Conservation (phyloP, 148 eudicot species). For the Chenopodium suecicum region DNA sequence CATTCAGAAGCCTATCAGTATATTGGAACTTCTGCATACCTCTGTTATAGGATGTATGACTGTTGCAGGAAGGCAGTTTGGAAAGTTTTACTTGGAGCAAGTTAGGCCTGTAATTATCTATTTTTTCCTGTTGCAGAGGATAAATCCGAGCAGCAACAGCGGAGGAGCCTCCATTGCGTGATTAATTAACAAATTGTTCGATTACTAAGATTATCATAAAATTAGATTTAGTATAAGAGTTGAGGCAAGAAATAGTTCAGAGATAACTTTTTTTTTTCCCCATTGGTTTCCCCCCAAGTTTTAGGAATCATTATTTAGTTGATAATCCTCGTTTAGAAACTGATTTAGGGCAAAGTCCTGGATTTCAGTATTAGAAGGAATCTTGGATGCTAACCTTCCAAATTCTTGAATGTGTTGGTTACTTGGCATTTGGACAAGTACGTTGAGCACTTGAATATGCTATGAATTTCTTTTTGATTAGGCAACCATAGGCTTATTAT, state of each 20-base stretch:
- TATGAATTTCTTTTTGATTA: background rate
- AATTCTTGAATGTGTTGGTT: background rate
- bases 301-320: background rate
- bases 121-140: slow-evolving; percentile 22
- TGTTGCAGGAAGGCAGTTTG: slow-evolving; percentile 2
- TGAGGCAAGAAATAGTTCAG: background rate
- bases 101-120: slow-evolving; percentile 8
- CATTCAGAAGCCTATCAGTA: background rate
- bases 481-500: background rate
- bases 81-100: background rate
- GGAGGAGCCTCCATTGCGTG: background rate
- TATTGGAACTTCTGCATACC: background rate
- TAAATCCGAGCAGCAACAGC: slow-evolving; percentile 10
- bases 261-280: background rate
- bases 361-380: slow-evolving; percentile 15
- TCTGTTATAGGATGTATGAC: background rate
- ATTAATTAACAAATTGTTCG: slow-evolving; percentile 4
- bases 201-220: background rate
- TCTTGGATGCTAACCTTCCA: slow-evolving; percentile 11
- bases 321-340: background rate
- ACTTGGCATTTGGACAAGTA: background rate
- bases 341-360: slow-evolving; percentile 4
- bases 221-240: slow-evolving; percentile 1
- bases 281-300: no score
- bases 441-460: background rate